These are phyloP conservation scores for Pseudogymnoascus sp. DNA, from an alignment of 2,329 filamentous ascomycete species.

Conservation along the genomic window DNA sequence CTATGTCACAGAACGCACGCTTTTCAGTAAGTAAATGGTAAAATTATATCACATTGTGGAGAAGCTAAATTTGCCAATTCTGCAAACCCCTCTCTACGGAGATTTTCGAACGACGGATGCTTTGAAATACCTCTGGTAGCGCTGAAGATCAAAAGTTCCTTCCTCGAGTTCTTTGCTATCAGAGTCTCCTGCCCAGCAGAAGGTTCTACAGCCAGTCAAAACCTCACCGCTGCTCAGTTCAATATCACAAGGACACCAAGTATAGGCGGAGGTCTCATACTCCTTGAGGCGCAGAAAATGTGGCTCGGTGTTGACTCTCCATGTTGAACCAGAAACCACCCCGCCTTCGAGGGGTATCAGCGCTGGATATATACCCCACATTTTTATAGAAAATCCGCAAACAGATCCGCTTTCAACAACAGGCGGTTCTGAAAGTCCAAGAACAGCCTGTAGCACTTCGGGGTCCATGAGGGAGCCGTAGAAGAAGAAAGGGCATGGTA, in stretches of 20 bases:
- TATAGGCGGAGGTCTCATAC: neutral
- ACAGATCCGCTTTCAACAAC: slow-evolving; percentile 20
- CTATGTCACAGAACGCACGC: neutral
- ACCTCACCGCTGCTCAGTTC: neutral
- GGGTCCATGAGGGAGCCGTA: slow-evolving; percentile 28
- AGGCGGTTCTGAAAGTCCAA: slow-evolving; percentile 20
- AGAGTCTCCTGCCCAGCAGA: neutral
- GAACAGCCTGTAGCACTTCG: slow-evolving; percentile 24
- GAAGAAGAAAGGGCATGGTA: slow-evolving; percentile 26
- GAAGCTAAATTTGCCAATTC: neutral
- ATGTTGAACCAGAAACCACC: neutral
- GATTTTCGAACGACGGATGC: neutral
- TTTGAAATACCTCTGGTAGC: slow-evolving; percentile 3
- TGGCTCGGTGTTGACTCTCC: neutral
- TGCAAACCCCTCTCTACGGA: slow-evolving; percentile 5
- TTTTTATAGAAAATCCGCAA: slow-evolving; percentile 22
- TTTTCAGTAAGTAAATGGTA: neutral
- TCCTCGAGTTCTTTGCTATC: neutral
- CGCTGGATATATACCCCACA: slow-evolving; percentile 29
- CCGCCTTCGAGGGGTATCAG: neutral
- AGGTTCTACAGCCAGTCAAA: neutral
- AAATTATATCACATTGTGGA: slow-evolving; percentile 4
- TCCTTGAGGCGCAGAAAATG: neutral
- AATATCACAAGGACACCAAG: neutral
- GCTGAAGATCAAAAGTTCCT: neutral